These are phyloP conservation scores for Mycena pura DNA, from an alignment of 768 basidiomycete genomes.

Conservation along the genomic window DNA sequence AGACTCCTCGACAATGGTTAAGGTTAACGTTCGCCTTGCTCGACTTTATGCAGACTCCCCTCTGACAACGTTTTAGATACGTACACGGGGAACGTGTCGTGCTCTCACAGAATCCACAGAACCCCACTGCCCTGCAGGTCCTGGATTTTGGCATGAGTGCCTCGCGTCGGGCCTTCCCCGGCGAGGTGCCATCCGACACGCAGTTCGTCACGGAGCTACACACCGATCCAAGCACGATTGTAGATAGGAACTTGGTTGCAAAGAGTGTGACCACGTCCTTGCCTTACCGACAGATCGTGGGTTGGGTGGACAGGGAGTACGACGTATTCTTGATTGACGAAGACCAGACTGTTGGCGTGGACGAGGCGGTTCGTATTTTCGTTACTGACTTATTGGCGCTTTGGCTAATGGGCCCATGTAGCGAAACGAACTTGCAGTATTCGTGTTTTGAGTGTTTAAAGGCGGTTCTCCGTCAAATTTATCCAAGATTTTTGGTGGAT, in stretches of 20 bases:
- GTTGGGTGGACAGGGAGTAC: neutral
- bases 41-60: neutral
- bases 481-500: too few relatives aligned
- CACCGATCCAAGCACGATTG: neutral
- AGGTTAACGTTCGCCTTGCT: neutral
- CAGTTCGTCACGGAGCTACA: neutral
- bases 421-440: too few relatives aligned
- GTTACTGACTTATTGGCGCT: too few relatives aligned
- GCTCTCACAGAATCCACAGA: neutral
- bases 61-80: neutral
- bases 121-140: neutral
- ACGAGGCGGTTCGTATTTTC: neutral
- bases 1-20: neutral
- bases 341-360: conserved; percentile 5
- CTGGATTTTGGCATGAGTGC: conserved; percentile 8
- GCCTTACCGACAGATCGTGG: conserved; percentile 2
- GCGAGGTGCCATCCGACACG: neutral
- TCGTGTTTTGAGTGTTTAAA: too few relatives aligned
- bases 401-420: too few relatives aligned
- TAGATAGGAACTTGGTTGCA: neutral
- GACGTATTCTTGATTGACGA: conserved; percentile 14
- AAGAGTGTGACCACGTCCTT: neutral
- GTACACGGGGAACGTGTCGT: conserved; percentile 16
- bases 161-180: neutral
- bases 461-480: too few relatives aligned